Conservation (phyloP, 148 eudicot species). For the Talinum fruticosum region DNA sequence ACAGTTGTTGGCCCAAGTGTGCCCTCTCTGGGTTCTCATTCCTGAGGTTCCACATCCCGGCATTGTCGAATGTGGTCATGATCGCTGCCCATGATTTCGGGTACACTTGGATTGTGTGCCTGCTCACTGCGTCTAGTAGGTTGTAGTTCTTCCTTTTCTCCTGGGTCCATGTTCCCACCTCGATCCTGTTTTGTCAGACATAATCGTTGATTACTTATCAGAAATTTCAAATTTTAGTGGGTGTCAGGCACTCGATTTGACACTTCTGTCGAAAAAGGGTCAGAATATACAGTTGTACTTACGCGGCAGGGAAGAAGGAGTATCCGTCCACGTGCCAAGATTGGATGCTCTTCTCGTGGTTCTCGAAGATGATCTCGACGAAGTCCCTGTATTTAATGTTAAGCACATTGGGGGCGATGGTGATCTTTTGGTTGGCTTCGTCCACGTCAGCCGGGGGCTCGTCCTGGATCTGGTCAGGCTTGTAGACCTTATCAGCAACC, state of each 20-base stretch:
- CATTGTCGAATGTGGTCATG: conserved; percentile 27
- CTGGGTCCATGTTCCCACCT: conserved; percentile 19
- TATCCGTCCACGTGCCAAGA: conserved; percentile 70
- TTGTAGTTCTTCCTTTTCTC: conserved; percentile 29
- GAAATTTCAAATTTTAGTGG: no score
- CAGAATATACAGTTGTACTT: neutral
- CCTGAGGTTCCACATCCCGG: conserved; percentile 28
- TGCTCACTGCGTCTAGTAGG: conserved; percentile 25
- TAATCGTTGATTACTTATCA: no score
- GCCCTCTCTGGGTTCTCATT: conserved; percentile 7
- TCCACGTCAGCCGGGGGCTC: conserved; percentile 46
- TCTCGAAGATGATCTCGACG: conserved; percentile 59
- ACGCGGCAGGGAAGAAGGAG: conserved; percentile 63
- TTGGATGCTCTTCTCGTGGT: conserved; percentile 45
- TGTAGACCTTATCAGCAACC: conserved; percentile 41
- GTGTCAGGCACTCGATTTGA: no score
- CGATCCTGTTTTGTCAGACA: conserved; percentile 9
- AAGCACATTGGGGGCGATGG: neutral
- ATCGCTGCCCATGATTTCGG: conserved; percentile 28
- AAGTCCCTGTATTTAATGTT: conserved; percentile 21
- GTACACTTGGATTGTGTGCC: conserved; percentile 32
- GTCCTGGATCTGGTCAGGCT: conserved; percentile 46
- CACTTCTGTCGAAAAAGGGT: no score
- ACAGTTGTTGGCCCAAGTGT: conserved; percentile 22
- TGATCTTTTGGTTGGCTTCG: conserved; percentile 31